Evolutionary conservation across 2,329 filamentous ascomycete species (phyloP), one percentile per base, ranked within the genome.

Genomic region (Lecanicillium sp.): DNA sequence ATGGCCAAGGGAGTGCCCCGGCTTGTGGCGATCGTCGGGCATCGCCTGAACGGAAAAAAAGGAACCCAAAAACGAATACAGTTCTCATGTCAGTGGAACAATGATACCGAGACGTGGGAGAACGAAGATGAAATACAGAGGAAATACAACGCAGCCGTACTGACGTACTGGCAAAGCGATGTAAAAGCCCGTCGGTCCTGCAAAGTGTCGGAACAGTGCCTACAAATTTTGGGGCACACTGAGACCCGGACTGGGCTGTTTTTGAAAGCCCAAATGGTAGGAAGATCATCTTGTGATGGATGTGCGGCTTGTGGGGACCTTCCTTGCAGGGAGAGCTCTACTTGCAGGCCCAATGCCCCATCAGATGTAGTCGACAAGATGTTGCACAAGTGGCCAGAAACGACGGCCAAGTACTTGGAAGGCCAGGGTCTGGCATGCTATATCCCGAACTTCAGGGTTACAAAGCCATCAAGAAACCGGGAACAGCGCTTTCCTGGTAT

Each of bases 91-190:
- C 8, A 36, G 14, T 36, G 13, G 34, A 36, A 5, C 18, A 36
- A 36, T 29, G 4, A 36, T 12, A 36, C 20, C 5, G 27, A 36
- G 29, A 29, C 34, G 9, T 36, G n/a, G 27, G 34, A 36, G 13
- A 9, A 12, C 13, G 13, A 36, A 14, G 7, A 18, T 8, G 2
- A 36, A 25, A 28, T 36, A 13, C 8, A 36, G 34, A 36, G 29
- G 34, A 36, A 29, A 29, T 36, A 36, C 13, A 36, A 36, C 13
- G 17, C 17, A 14, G 16, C 34, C 29, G 13, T 36, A 29, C 27
- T 29, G n/a, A 36, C 27, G 13, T 36, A 36, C 29, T 36, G 17
- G 34, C 13, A 29, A 12, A 36, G 34, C 16, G 34, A 36, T 36
- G 5, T 5, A 29, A 36, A 36, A 16, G 25, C 27, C 29, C 27